Conservation (phyloP, 148 eudicot genomes). For the Rhododendron vialii region DNA sequence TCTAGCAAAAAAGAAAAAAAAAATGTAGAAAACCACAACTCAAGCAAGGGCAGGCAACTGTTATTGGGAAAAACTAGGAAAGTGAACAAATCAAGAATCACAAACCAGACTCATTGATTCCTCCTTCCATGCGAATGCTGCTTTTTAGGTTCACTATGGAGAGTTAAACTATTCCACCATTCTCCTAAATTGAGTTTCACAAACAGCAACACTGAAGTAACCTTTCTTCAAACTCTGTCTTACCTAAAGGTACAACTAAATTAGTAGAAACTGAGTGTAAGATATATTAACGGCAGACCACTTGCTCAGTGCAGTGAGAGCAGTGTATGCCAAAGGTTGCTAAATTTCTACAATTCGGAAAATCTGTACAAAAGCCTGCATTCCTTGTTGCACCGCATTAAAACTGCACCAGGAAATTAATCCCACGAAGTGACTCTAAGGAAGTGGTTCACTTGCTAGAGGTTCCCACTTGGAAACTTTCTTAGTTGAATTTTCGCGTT, state of each 20-base stretch:
- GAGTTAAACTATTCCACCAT: not conserved
- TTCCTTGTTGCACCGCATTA: not conserved
- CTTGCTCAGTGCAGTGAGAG: not conserved
- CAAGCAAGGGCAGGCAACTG: conserved; percentile 8
- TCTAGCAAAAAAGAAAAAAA: not conserved
- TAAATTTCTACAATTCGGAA: not conserved
- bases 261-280: not conserved
- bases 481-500: not conserved
- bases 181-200: not conserved
- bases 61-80: not conserved
- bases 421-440: not conserved
- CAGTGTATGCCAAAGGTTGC: not conserved
- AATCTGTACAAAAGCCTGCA: not conserved
- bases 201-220: not conserved
- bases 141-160: not conserved
- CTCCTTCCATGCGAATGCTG: not conserved
- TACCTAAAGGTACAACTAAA: not conserved
- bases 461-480: not conserved
- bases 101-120: not conserved
- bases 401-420: not conserved
- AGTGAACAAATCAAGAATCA: not conserved
- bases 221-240: not conserved
- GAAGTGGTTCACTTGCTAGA: not conserved
- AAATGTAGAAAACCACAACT: not conserved
- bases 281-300: not conserved